phyloP scores from a whole-genome alignment of 2,329 filamentous ascomycete species.

The Sporothrix phasma region DNA sequence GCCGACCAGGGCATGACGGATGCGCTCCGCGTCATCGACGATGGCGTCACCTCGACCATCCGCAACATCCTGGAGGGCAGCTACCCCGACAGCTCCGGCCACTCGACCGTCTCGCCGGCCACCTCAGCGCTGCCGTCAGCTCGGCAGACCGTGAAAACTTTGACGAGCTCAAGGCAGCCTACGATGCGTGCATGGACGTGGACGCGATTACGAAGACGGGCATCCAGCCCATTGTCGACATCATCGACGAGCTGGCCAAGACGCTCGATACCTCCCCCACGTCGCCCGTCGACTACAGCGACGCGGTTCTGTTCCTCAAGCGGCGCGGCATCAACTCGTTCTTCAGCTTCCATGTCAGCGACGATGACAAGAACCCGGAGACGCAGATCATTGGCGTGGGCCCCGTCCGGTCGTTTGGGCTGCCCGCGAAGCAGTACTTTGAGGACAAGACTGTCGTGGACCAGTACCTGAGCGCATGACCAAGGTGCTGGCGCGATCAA shows the following conservation, averaged over 20 bases:
- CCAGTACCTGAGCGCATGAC: conserved; percentile 39
- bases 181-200: conserved; percentile 57
- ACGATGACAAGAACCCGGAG: conserved; percentile 36
- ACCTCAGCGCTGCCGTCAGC: conserved; percentile 28
- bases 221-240: conserved; percentile 42
- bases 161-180: conserved; percentile 52
- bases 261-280: conserved; percentile 26
- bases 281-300: conserved; percentile 27
- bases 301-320: conserved; percentile 38
- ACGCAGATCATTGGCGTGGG: conserved; percentile 28
- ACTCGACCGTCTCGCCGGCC: conserved; percentile 36
- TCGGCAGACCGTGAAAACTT: conserved; percentile 53
- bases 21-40: conserved; percentile 50
- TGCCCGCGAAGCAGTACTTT: conserved; percentile 54
- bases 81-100: conserved; percentile 34
- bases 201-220: conserved; percentile 45
- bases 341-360: conserved; percentile 27
- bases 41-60: conserved; percentile 47
- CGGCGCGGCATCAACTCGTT: conserved; percentile 35
- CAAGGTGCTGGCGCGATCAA: conserved; percentile 28
- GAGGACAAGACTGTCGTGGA: conserved; percentile 42
- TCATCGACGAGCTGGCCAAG: conserved; percentile 43
- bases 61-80: conserved; percentile 53
- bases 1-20: conserved; percentile 52
- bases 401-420: conserved; percentile 43